Evolutionary conservation across 306 rosid genomes (phyloP).

Genomic region (Datisca glomerata): DNA sequence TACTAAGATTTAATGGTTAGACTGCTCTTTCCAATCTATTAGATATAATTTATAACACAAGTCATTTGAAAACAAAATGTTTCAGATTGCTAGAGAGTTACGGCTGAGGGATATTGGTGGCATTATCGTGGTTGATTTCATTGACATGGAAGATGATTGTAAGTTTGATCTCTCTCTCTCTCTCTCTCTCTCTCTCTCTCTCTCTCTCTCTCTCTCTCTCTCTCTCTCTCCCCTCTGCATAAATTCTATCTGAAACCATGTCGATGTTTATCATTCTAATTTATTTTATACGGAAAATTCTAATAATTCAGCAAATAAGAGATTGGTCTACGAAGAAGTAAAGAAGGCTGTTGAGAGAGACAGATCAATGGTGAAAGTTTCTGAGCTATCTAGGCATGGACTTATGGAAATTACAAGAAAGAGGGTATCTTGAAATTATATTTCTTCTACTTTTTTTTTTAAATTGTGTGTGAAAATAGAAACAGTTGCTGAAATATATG

Average conservation of each 20-base stretch:
- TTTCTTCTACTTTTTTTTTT: background rate
- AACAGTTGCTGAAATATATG: background rate
- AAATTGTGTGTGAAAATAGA: background rate
- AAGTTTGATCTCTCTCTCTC: slow-evolving; percentile 23
- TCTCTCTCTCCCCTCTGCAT: background rate
- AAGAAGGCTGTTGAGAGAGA: slow-evolving; percentile 92
- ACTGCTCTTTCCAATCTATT: slow-evolving; percentile 15
- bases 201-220: background rate
- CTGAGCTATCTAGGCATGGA: slow-evolving; percentile 87
- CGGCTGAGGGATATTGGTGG: slow-evolving; percentile 96
- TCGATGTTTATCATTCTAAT: slow-evolving; percentile 1
- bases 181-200: slow-evolving; percentile 13
- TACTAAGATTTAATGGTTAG: no score
- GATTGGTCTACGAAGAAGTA: slow-evolving; percentile 92
- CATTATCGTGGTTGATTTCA: slow-evolving; percentile 95
- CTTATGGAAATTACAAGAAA: slow-evolving; percentile 97
- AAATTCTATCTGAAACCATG: no score
- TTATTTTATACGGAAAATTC: slow-evolving; percentile 6
- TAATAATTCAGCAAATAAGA: slow-evolving; percentile 63
- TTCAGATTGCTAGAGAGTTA: slow-evolving; percentile 92
- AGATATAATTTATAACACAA: slow-evolving; percentile 13
- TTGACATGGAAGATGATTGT: slow-evolving; percentile 96
- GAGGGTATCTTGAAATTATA: slow-evolving; percentile 42
- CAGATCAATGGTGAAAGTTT: slow-evolving; percentile 81
- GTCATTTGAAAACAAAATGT: no score